Evolutionary conservation across 2,329 filamentous ascomycete genomes (phyloP), one percentile per base, ranked within the genome.

Genomic region (Diplodia corticola): DNA sequence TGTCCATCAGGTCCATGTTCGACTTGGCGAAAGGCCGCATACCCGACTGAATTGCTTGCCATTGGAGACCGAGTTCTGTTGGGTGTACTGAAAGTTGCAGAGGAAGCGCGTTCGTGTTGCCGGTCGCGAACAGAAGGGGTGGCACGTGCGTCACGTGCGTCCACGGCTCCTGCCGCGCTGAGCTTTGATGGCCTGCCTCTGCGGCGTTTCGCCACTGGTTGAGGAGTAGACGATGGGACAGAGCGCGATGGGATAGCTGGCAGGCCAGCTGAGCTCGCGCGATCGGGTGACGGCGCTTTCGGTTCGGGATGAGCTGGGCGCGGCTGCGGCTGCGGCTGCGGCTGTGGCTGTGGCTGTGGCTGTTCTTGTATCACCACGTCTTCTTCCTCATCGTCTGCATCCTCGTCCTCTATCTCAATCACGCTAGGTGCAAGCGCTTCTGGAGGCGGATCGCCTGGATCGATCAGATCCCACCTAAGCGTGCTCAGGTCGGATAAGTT

Each of bases 401-500:
- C 76, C 30, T 76, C 74, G 22, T 69, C 70, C 28, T 67, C 67
- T 13, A 74, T 59, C 37, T 67, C 70, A 44, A 73, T 71, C 2
- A 71, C 66, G n/a, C 68, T 55, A 40, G 71, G 69, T 59, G 73
- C 72, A 65, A 73, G 75, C 51, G 76, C 76, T 3, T 73, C 75
- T 61, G 70, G 71, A 3, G 78, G 76, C 20, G 83, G 83, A 7
- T 79, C 78, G 44, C 82, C 84, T 24, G 85, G 85, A 71, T 89
- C 87, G 24, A 89, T 81, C 3, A 87, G 68, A 71, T 88, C 85
- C 87, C 87, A 89, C 64, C 82, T 80, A 57, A 89, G 82, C 0
- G 85, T 88, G 35, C 79, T 81, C 13, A 89, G 75, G 72, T 89
- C 86, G 5, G 82, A 79, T 10, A 75, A 74, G 57, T 74, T 72